Percentiles rank a stretch among this genome's conserved stretches.
Conservation (phyloP, 1,284 basidiomycete species). For the Leccinum subatratum region DNA sequence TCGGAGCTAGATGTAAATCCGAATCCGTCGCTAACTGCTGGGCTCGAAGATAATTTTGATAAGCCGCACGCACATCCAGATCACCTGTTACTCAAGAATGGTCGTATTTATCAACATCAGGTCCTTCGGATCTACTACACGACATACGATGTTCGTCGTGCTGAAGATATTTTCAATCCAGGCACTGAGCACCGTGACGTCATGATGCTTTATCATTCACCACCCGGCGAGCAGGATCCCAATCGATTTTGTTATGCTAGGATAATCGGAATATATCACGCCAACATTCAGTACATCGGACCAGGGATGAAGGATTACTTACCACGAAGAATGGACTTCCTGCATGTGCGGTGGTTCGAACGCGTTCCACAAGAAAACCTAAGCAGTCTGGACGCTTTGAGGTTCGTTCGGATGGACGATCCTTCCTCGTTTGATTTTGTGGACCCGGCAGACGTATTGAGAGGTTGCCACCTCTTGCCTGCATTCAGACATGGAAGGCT, state of each 20-base stretch:
- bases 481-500: not conserved
- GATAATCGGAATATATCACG: not conserved
- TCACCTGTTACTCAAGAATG: slow-evolving; percentile 3
- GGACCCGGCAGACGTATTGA: not conserved
- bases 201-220: not conserved
- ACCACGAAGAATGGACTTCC: not conserved
- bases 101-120: slow-evolving; percentile 1
- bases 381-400: not conserved
- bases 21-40: not conserved
- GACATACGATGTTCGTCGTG: slow-evolving; percentile 1
- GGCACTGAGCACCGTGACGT: not conserved
- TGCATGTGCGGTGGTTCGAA: slow-evolving; percentile 2
- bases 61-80: not conserved
- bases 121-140: not conserved
- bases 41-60: not conserved
- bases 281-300: not conserved
- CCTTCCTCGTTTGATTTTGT: not conserved
- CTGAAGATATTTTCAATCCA: slow-evolving; percentile 2
- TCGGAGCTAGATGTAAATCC: not conserved
- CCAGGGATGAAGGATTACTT: slow-evolving; percentile 1
- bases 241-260: slow-evolving; percentile 1
- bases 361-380: not conserved
- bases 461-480: slow-evolving; percentile 2
- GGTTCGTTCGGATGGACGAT: not conserved
- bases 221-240: not conserved